phyloP scores from a whole-genome alignment of 164 flowering plant genomes.

The Buxus sempervirens region DNA sequence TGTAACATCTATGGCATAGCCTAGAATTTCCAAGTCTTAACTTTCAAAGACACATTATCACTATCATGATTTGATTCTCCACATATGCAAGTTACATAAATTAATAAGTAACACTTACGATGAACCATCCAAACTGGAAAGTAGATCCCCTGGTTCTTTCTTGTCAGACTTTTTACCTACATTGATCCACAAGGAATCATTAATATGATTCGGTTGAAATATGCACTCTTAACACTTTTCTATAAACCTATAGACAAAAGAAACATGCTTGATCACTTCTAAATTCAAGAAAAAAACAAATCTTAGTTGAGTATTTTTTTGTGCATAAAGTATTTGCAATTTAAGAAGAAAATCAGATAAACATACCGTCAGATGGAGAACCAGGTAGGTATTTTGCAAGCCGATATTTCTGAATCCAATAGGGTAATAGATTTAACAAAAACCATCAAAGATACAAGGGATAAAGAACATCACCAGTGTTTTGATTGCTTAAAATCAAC shows the following conservation, averaged over 20 bases:
- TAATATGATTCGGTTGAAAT: background rate
- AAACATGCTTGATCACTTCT: background rate
- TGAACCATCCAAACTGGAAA: constrained; percentile 61
- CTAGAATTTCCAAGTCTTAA: background rate
- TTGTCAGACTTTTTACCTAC: constrained; percentile 71
- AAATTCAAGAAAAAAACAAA: constrained; percentile 4
- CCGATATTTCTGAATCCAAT: constrained; percentile 78
- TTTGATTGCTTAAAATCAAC: background rate
- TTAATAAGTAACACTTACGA: constrained; percentile 61
- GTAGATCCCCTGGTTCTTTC: constrained; percentile 62
- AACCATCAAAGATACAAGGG: background rate
- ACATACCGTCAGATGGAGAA: constrained; percentile 83
- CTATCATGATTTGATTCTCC: background rate
- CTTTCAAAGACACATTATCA: background rate
- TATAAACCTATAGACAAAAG: background rate
- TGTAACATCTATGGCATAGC: background rate
- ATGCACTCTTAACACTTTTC: background rate
- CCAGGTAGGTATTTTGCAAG: constrained; percentile 94
- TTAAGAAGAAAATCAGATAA: background rate
- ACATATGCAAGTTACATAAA: background rate
- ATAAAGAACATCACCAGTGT: background rate
- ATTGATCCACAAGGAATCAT: background rate
- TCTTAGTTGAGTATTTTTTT: background rate
- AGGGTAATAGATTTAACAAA: constrained; percentile 5
- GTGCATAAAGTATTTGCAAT: background rate